Base-by-base conservation (phyloP, 176 grass and related monocot species). In the Carex myosuroides region DNA sequence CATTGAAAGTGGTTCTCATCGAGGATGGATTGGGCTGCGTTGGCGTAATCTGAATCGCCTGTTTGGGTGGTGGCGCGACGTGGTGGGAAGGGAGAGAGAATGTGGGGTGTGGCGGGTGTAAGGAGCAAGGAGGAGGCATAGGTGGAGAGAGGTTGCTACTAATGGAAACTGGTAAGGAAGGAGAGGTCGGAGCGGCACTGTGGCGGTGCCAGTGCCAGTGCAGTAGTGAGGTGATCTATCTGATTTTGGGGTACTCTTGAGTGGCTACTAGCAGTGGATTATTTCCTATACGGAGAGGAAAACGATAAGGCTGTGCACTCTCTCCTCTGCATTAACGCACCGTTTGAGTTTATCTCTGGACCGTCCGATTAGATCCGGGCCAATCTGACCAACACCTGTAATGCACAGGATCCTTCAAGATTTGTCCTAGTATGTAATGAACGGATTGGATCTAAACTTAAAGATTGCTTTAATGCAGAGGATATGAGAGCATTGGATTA, bases 21-120 rank as follows among this genome's bases (percentile, higher is more conserved):
- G 26, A 18, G 26, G 13, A 78, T 56, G 21, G 13, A 57, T 78
- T 78, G 50, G 52, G 52, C 6, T 78, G 73, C 2, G 73, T 52
- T 73, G 70, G 70, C 42, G 20, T 44, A 1, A 78, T 57, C 26
- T 57, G 73, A 3, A 78, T 53, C 13, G 73, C 9, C 8, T 78
- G 73, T 55, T 56, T 78, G 14, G 13, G 52, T 0, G 83, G 74
- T 3, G 41, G 59, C 13, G 58, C 26, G 5, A 52, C 81, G 75
- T 84, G 81, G 72, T 79, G 63, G 0, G 59, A 48, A 8, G 82
- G 82, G 52, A 88, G 64, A 10, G 87, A 81, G 20, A 88, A n/a
- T 9, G 81, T 76, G 29, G 86, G 52, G 12, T 68, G 52, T 6
- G 85, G 26, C 4, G 86, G 33, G 59, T 84, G 81, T 13, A 88